Evolutionary conservation across 805 yeast species (phyloP), one percentile per base, ranked within the genome.

Genomic region (Nakazawaea wickerhamii): DNA sequence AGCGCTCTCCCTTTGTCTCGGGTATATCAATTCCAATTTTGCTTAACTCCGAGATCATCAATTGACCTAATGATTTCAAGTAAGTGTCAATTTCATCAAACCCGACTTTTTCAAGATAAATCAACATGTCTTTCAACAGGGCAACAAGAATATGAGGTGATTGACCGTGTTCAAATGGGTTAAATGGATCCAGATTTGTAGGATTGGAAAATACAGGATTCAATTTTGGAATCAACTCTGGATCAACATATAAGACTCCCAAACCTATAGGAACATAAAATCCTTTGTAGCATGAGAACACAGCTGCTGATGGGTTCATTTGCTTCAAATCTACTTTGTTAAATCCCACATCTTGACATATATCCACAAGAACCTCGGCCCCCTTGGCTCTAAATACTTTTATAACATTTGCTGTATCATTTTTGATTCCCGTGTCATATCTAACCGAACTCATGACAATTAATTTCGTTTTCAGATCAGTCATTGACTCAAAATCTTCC

Each of bases 131-230:
- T 26, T 30, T 33, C 17, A 32, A 25, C 10, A 17, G 21, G 5
- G 33, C 31, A 25, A 40, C 43, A n/a, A 44, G 53, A 10, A 43
- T 35, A 3, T n/a, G n/a, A n/a, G n/a, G n/a, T n/a, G n/a, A n/a
- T n/a, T n/a, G n/a, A n/a, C n/a, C n/a, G n/a, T n/a, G n/a, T n/a
- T n/a, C n/a, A n/a, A n/a, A n/a, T n/a, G n/a, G n/a, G n/a, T n/a
- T n/a, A n/a, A n/a, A n/a, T n/a, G n/a, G n/a, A n/a, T n/a, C n/a
- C n/a, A n/a, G n/a, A n/a, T 59, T 39, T 5, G 46, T 31, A 2
- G 39, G 34, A 6, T 55, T 38, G 25, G 55, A 44, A 6, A 63
- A 68, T 30, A 46, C 40, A 5, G 41, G 30, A 15, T 30, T 19
- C 27, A 38, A 30, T 4, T 5, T 8, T 10, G 14, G 20, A n/a